Evolutionary conservation across 2,329 filamentous ascomycete species (phyloP).

Genomic region (Sodiomyces alkalinus): DNA sequence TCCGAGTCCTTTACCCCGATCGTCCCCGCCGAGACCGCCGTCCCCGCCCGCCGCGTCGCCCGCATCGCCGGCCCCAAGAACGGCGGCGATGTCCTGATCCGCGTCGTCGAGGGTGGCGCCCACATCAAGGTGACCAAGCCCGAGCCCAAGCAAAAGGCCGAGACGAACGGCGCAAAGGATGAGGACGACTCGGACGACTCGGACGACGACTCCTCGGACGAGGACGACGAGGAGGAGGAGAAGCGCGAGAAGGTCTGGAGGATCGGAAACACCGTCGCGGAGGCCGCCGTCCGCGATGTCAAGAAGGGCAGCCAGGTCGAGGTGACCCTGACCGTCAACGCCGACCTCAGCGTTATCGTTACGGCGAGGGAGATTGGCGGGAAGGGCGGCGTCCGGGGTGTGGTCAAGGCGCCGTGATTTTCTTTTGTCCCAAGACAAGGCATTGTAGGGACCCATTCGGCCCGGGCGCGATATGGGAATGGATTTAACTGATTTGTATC

Average conservation of each 20-base stretch:
- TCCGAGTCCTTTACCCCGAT: conserved; percentile 66
- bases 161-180: no score
- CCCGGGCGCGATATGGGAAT: no score
- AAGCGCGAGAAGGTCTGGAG: conserved; percentile 86
- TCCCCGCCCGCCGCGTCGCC: conserved; percentile 73
- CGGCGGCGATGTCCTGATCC: conserved; percentile 78
- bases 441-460: no score
- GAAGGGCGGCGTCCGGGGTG: conserved; percentile 68
- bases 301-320: conserved; percentile 88
- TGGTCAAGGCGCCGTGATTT: conserved; percentile 18
- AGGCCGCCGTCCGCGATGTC: conserved; percentile 68
- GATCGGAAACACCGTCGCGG: conserved; percentile 65
- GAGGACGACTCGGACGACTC: conserved; percentile 52
- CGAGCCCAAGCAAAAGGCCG: conserved; percentile 62
- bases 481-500: no score
- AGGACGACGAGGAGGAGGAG: conserved; percentile 74
- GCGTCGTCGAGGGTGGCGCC: conserved; percentile 73
- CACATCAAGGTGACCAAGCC: conserved; percentile 91
- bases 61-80: conserved; percentile 62
- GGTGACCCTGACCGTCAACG: conserved; percentile 76
- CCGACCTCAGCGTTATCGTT: conserved; percentile 65
- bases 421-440: no score
- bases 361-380: conserved; percentile 75
- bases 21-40: conserved; percentile 72
- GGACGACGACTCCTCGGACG: conserved; percentile 44